Evolutionary conservation across 805 yeast genomes (phyloP).

Genomic region (Wickerhamomyces silvicola): DNA sequence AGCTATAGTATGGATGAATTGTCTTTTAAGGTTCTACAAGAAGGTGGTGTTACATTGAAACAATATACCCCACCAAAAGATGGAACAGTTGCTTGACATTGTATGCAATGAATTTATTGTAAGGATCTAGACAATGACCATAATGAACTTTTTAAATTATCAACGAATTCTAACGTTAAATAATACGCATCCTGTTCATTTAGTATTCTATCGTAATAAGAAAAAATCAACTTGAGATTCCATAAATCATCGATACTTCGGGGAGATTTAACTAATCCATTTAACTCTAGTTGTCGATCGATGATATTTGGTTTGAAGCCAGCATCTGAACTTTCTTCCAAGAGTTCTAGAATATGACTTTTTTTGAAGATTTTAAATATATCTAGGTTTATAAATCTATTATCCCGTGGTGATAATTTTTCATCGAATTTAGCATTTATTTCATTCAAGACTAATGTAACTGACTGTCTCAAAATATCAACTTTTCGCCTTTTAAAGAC

Average conservation of each 20-base stretch:
- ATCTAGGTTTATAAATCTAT: slow-evolving; percentile 8
- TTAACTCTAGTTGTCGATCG: slow-evolving; percentile 51
- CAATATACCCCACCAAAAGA: slow-evolving; percentile 36
- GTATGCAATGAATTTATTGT: too few relatives aligned
- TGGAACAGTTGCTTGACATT: slow-evolving; percentile 13
- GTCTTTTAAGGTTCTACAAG: slow-evolving; percentile 63
- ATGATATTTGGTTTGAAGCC: slow-evolving; percentile 36
- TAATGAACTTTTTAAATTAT: slow-evolving; percentile 40
- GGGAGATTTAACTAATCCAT: slow-evolving; percentile 36
- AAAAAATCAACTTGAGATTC: slow-evolving; percentile 56
- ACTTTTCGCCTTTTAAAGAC: slow-evolving; percentile 38
- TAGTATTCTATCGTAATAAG: slow-evolving; percentile 44
- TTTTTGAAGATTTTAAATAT: slow-evolving; percentile 12
- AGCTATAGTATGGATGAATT: slow-evolving; percentile 85
- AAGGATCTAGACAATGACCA: slow-evolving; percentile 20
- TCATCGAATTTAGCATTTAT: slow-evolving; percentile 16
- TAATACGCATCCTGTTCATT: slow-evolving; percentile 31
- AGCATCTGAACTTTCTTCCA: slow-evolving; percentile 7
- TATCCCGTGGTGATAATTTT: slow-evolving; percentile 1
- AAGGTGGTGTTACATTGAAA: slow-evolving; percentile 69
- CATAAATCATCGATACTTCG: slow-evolving; percentile 47
- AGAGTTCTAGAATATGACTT: slow-evolving; percentile 11
- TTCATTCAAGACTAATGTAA: slow-evolving; percentile 19
- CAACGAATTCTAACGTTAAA: slow-evolving; percentile 45
- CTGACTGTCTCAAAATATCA: slow-evolving; percentile 28